These are phyloP conservation scores for Hermanozyma aechmeae DNA, from an alignment of 805 yeast species.

Conservation along the genomic window DNA sequence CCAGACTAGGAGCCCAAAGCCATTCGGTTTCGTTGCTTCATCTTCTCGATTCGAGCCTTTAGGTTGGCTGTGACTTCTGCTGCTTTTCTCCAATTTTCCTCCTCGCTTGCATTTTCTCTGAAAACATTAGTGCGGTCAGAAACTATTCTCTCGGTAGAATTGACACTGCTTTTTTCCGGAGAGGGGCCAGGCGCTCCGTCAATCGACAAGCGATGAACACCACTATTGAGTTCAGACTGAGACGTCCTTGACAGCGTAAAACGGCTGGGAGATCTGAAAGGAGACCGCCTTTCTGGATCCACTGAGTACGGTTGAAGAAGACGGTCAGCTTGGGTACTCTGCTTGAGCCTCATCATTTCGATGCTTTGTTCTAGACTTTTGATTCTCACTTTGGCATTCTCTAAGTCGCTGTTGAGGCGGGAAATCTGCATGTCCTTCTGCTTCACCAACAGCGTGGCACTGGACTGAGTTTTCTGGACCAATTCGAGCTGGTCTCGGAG, in stretches of 20 bases:
- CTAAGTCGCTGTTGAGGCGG: conserved; percentile 54
- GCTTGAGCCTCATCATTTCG: conserved; percentile 18
- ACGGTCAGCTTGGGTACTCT: conserved; percentile 8
- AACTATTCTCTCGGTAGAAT: conserved; percentile 6
- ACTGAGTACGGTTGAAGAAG: conserved; percentile 1
- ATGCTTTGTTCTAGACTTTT: conserved; percentile 43
- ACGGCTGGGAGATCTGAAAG: conserved; percentile 8
- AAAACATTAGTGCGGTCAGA: conserved; percentile 10
- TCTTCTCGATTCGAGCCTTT: conserved; percentile 79
- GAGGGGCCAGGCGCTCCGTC: conserved; percentile 12
- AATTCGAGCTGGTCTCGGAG: conserved; percentile 25
- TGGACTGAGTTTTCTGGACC: conserved; percentile 42
- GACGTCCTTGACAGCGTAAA: conserved; percentile 11
- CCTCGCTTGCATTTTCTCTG: conserved; percentile 34
- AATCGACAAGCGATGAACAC: conserved; percentile 32
- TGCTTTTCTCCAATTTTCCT: conserved; percentile 80
- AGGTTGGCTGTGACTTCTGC: conserved; percentile 82
- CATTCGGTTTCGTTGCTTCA: conserved; percentile 54
- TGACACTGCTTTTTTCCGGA: conserved; percentile 16
- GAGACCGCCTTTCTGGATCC: conserved; percentile 2
- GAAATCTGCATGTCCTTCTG: conserved; percentile 63
- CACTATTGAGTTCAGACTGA: conserved; percentile 29
- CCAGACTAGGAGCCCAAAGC: too few species aligned
- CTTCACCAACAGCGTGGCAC: conserved; percentile 41
- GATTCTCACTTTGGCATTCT: conserved; percentile 43